A percentile compares a stretch with the other conserved stretches of the same genome.
Evolutionary conservation across 2,329 filamentous ascomycete genomes (phyloP).

Genomic region (Chrysosporium keratinophilum): DNA sequence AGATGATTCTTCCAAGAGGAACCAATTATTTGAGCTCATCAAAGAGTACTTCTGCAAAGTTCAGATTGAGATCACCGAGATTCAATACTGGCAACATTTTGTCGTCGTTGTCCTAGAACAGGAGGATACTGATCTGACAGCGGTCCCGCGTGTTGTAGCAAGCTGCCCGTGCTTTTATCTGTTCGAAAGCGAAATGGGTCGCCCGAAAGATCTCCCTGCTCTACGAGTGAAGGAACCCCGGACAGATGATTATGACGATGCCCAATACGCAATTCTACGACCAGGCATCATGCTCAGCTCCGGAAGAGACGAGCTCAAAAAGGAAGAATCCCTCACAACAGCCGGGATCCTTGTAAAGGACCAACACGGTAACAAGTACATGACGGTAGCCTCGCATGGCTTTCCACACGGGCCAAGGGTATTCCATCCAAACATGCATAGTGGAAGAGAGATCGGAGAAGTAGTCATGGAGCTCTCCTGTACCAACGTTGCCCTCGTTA

Average conservation of each 20-base stretch:
- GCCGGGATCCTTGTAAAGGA: conserved; percentile 2
- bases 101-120: conserved; percentile 16
- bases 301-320: conserved; percentile 1
- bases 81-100: conserved; percentile 15
- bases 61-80: conserved; percentile 14
- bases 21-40: conserved; percentile 11
- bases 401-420: conserved; percentile 7
- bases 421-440: conserved; percentile 5
- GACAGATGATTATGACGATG: conserved; percentile 5
- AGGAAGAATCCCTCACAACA: conserved; percentile 5
- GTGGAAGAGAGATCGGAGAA: conserved; percentile 3
- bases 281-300: conserved; percentile 11
- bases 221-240: neutral
- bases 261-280: conserved; percentile 10
- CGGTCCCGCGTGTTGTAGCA: conserved; percentile 12
- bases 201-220: neutral
- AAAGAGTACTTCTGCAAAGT: conserved; percentile 11
- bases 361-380: neutral
- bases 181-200: conserved; percentile 12
- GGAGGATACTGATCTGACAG: conserved; percentile 4
- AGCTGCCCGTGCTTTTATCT: conserved; percentile 15
- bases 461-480: conserved; percentile 3
- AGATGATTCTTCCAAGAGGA: conserved; percentile 1
- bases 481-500: conserved; percentile 7
- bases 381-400: neutral